A percentile compares a stretch with the other conserved stretches of the same genome.
Evolutionary conservation across 1,284 basidiomycete species (phyloP).

Genomic region (Gomphus bonarii): DNA sequence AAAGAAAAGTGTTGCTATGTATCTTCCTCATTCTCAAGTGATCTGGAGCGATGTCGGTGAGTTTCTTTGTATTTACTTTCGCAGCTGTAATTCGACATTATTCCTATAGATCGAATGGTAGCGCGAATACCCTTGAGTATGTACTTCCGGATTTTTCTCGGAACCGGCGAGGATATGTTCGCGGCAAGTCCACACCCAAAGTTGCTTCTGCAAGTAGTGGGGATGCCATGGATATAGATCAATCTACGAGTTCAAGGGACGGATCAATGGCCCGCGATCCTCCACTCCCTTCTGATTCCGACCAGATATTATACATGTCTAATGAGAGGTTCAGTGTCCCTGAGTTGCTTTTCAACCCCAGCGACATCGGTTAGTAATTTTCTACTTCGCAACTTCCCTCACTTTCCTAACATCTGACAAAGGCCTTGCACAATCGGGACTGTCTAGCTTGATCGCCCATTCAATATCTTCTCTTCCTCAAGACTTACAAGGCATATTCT

Average conservation of each 20-base stretch:
- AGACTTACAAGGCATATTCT: slow-evolving; percentile 84
- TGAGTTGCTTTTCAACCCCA: slow-evolving; percentile 82
- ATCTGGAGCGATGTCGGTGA: slow-evolving; percentile 75
- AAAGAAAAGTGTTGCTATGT: slow-evolving; percentile 87
- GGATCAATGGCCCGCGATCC: background rate
- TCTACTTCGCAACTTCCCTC: background rate
- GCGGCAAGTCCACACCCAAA: slow-evolving; percentile 33
- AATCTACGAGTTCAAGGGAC: background rate
- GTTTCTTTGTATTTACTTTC: slow-evolving; percentile 18
- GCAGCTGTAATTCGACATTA: background rate
- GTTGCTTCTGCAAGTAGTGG: background rate
- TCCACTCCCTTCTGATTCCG: slow-evolving; percentile 31
- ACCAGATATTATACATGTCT: slow-evolving; percentile 79
- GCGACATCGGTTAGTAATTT: slow-evolving; percentile 64
- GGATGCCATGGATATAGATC: background rate
- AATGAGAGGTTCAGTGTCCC: slow-evolving; percentile 87
- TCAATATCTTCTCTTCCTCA: slow-evolving; percentile 66
- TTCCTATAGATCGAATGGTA: background rate
- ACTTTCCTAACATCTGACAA: slow-evolving; percentile 7
- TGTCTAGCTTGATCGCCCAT: slow-evolving; percentile 65
- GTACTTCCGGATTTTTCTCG: slow-evolving; percentile 80
- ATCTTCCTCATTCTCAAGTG: slow-evolving; percentile 58
- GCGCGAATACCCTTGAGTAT: slow-evolving; percentile 71
- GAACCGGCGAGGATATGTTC: slow-evolving; percentile 61
- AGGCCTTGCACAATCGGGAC: slow-evolving; percentile 77